Conservation (phyloP, 805 yeast genomes). For the Danielia reshetovae region DNA sequence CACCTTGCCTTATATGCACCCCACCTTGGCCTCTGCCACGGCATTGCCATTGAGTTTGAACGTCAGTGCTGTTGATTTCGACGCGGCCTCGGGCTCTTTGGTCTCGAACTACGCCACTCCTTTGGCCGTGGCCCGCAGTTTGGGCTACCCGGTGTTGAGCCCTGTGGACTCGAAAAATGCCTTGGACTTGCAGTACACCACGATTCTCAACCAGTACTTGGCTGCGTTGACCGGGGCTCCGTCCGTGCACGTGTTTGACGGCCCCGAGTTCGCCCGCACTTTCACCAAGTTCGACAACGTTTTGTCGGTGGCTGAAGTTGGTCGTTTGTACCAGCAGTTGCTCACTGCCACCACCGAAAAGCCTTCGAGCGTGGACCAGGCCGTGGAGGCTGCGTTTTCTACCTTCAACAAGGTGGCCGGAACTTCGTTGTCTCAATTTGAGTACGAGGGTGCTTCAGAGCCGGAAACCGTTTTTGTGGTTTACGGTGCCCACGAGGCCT, state of each 20-base stretch:
- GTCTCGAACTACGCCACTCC: constrained; percentile 63
- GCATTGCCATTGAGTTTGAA: constrained; percentile 62
- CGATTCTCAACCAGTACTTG: constrained; percentile 61
- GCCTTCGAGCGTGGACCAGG: constrained; percentile 28
- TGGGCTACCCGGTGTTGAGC: constrained; percentile 65
- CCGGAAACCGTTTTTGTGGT: constrained; percentile 77
- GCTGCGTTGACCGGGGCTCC: constrained; percentile 51
- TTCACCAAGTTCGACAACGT: constrained; percentile 44
- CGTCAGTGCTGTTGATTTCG: constrained; percentile 74
- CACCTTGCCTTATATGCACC: constrained; percentile 65
- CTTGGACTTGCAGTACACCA: constrained; percentile 60
- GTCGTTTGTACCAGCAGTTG: constrained; percentile 36
- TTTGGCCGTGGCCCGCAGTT: constrained; percentile 54
- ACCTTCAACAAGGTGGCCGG: constrained; percentile 53
- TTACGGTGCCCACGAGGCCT: constrained; percentile 69
- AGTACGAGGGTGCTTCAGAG: constrained; percentile 58
- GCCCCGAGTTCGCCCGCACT: constrained; percentile 57
- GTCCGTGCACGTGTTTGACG: constrained; percentile 75
- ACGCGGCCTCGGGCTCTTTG: constrained; percentile 46
- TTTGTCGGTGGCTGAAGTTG: constrained; percentile 40
- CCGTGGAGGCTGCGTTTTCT: constrained; percentile 44
- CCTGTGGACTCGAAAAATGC: constrained; percentile 48
- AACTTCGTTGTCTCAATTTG: constrained; percentile 55
- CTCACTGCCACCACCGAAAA: constrained; percentile 16
- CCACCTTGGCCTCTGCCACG: constrained; percentile 40